Evolutionary conservation across 2,329 filamentous ascomycete species (phyloP).

Genomic region (Hypoxylon sp.): DNA sequence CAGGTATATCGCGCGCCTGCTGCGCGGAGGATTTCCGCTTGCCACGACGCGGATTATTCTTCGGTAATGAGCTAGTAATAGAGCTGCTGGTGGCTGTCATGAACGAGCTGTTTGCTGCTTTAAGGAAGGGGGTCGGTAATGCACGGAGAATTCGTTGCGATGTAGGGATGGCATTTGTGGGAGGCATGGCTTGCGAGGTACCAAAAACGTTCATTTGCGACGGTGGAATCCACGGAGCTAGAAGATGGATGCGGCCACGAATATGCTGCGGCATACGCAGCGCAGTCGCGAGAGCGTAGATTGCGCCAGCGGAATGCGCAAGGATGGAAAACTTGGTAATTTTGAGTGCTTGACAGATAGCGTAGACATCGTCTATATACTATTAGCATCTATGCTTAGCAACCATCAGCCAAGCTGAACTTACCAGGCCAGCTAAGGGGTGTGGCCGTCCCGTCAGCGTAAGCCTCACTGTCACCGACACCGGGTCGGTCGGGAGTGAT

Average conservation of each 20-base stretch:
- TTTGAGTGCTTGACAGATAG: constrained; percentile 90
- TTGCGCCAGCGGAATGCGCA: constrained; percentile 96
- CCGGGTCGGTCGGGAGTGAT: constrained; percentile 96
- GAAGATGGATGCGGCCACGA: constrained; percentile 89
- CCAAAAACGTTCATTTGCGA: constrained; percentile 88
- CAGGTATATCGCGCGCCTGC: constrained; percentile 52
- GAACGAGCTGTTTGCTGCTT: constrained; percentile 94
- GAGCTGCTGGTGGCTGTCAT: constrained; percentile 92
- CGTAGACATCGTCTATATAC: constrained; percentile 79
- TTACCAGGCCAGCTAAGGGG: constrained; percentile 94
- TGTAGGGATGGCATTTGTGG: constrained; percentile 87
- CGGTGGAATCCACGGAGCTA: constrained; percentile 97
- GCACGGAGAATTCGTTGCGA: constrained; percentile 91
- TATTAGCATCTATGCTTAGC: constrained; percentile 45
- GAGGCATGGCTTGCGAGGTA: constrained; percentile 77
- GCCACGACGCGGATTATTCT: constrained; percentile 66
- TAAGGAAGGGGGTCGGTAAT: constrained; percentile 88
- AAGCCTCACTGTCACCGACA: constrained; percentile 89
- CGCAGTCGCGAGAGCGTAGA: constrained; percentile 95
- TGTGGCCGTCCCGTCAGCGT: constrained; percentile 83
- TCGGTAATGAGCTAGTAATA: constrained; percentile 81
- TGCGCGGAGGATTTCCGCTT: constrained; percentile 68
- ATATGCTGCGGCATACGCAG: constrained; percentile 97
- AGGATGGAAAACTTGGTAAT: constrained; percentile 97
- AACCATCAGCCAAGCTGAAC: constrained; percentile 48